Percentiles rank a stretch among this genome's conserved stretches.
These are phyloP conservation scores for Coniochaeta sp. DNA, from an alignment of 2,329 filamentous ascomycete species.

Conservation along the genomic window DNA sequence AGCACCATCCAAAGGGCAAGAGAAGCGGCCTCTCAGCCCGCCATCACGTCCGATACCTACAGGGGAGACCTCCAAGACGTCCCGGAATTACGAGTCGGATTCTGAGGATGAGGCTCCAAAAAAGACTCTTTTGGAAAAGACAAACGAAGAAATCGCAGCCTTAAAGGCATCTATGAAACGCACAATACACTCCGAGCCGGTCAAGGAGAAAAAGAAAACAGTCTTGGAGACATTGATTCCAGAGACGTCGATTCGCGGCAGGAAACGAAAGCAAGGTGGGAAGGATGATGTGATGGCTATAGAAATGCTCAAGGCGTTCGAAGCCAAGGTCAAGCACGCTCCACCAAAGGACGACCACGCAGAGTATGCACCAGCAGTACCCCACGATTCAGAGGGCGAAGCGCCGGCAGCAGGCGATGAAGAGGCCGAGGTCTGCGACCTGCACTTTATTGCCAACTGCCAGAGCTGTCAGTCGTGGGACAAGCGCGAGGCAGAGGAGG, in stretches of 20 bases:
- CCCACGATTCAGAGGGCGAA: slow-evolving; percentile 15
- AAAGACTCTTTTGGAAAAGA: slow-evolving; percentile 55
- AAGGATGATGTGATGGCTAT: slow-evolving; percentile 58
- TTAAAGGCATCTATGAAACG: slow-evolving; percentile 77
- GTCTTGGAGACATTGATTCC: slow-evolving; percentile 70
- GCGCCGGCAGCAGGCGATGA: slow-evolving; percentile 38
- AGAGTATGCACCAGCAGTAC: slow-evolving; percentile 7
- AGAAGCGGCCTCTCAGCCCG: slow-evolving; percentile 3
- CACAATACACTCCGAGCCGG: slow-evolving; percentile 42
- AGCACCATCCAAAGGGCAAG: slow-evolving; percentile 2
- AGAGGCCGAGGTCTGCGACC: slow-evolving; percentile 74
- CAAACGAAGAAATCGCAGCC: slow-evolving; percentile 74
- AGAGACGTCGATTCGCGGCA: slow-evolving; percentile 58
- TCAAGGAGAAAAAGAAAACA: slow-evolving; percentile 55
- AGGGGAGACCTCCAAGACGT: slow-evolving; percentile 17
- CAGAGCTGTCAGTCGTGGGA: slow-evolving; percentile 89
- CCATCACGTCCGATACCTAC: slow-evolving; percentile 5
- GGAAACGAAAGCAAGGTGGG: slow-evolving; percentile 58
- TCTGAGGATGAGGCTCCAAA: slow-evolving; percentile 23
- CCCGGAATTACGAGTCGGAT: slow-evolving; percentile 17
- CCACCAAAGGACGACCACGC: slow-evolving; percentile 27
- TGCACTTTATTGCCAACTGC: slow-evolving; percentile 94
- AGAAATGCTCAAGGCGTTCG: slow-evolving; percentile 71
- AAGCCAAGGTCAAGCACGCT: slow-evolving; percentile 60
- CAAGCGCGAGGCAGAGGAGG: slow-evolving; percentile 47